phyloP scores from a whole-genome alignment of 768 basidiomycete genomes.

The Mycena venus region DNA sequence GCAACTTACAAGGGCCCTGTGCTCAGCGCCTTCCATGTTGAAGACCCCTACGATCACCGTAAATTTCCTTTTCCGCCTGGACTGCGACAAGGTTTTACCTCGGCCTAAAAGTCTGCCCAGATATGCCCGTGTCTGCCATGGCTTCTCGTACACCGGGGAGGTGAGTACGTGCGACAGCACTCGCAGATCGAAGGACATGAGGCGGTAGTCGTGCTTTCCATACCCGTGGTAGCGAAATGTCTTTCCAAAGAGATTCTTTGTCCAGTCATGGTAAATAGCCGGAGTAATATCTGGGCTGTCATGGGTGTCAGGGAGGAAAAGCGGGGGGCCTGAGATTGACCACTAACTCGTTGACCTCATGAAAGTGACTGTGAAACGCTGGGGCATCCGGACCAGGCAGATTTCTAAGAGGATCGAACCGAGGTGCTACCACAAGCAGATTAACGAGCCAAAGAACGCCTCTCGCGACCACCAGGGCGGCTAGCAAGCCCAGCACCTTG shows the following conservation, averaged over 20 bases:
- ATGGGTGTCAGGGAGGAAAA: background rate
- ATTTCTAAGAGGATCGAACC: conserved; percentile 60
- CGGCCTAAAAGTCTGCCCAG: conserved; percentile 63
- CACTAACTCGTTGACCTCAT: conserved; percentile 61
- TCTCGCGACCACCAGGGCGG: conserved; percentile 50
- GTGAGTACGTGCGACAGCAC: conserved; percentile 63
- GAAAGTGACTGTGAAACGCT: conserved; percentile 59
- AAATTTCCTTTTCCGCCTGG: background rate
- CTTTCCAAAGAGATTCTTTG: conserved; percentile 55
- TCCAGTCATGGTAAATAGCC: conserved; percentile 58
- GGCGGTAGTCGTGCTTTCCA: conserved; percentile 67
- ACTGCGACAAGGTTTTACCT: background rate
- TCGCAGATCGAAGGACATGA: conserved; percentile 66
- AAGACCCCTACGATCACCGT: conserved; percentile 55
- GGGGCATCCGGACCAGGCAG: conserved; percentile 63
- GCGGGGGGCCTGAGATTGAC: background rate
- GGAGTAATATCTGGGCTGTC: conserved; percentile 58
- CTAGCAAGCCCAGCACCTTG: conserved; percentile 45
- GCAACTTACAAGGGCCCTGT: conserved; percentile 53
- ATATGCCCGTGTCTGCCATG: conserved; percentile 66
- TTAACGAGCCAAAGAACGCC: conserved; percentile 57
- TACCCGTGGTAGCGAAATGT: conserved; percentile 70
- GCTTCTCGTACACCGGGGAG: conserved; percentile 65
- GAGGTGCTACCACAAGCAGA: conserved; percentile 58
- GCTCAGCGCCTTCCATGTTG: conserved; percentile 65